Evolutionary conservation across 108 stramenopile species (phyloP).

Genomic region (Cyclotella atomus): DNA sequence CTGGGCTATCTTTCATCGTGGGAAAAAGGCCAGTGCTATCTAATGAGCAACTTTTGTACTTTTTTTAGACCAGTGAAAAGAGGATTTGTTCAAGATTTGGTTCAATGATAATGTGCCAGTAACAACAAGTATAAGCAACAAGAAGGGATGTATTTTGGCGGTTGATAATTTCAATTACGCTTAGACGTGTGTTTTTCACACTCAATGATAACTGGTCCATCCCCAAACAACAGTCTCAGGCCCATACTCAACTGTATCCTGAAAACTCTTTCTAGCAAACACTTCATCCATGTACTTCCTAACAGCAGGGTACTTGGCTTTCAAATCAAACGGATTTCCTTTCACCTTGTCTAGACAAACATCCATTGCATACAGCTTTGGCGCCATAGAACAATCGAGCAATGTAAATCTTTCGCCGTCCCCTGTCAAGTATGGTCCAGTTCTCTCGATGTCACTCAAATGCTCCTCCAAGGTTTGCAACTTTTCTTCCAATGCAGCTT

Average conservation of each 20-base stretch:
- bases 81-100: no score
- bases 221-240: constrained; percentile 82
- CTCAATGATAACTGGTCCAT: constrained; percentile 53
- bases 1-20: no score
- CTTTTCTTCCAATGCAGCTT: constrained; percentile 42
- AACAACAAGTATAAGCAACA: no score
- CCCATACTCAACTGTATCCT: constrained; percentile 65
- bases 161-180: neutral
- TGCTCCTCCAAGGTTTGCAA: constrained; percentile 61
- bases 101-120: no score
- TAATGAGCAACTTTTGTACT: no score
- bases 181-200: neutral
- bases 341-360: constrained; percentile 69
- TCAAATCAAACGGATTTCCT: constrained; percentile 50
- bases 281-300: constrained; percentile 65
- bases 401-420: constrained; percentile 63
- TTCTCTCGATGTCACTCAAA: constrained; percentile 30
- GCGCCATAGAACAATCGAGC: constrained; percentile 77
- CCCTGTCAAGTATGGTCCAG: constrained; percentile 59
- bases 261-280: constrained; percentile 65
- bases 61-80: no score
- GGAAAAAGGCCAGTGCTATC: no score
- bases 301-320: constrained; percentile 55
- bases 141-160: no score
- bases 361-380: constrained; percentile 80